Evolutionary conservation across 2,329 filamentous ascomycete species (phyloP).

Genomic region (Monosporascus sp.): DNA sequence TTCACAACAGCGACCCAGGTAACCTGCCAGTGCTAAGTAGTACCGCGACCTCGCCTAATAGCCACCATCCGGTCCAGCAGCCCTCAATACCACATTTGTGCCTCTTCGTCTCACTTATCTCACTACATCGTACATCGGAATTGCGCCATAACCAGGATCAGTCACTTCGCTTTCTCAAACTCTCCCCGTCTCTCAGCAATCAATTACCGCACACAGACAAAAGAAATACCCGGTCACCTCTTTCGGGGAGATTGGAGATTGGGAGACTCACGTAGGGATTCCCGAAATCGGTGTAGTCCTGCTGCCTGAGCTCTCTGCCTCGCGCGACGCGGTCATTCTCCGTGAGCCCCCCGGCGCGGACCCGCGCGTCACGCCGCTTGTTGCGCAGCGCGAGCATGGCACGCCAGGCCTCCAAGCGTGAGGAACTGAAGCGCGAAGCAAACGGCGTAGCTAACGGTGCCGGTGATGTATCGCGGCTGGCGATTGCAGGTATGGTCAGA

Average conservation of each 20-base stretch:
- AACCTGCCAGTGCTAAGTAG: no score
- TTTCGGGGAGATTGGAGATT: background rate
- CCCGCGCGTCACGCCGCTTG: conserved; percentile 23
- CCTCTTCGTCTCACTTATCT: no score
- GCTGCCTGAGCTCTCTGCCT: conserved; percentile 30
- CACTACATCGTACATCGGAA: conserved; percentile 23
- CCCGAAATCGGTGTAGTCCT: conserved; percentile 32
- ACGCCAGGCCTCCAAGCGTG: conserved; percentile 33
- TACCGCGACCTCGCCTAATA: no score
- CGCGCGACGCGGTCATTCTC: conserved; percentile 28
- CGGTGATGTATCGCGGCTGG: conserved; percentile 37
- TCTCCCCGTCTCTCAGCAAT: background rate
- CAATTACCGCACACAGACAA: background rate
- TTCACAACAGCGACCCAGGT: background rate
- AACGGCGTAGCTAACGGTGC: conserved; percentile 33
- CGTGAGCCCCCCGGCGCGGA: conserved; percentile 25
- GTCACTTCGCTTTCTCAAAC: background rate
- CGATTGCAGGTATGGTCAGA: no score
- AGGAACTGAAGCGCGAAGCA: conserved; percentile 34
- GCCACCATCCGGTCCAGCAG: no score
- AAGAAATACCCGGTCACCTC: background rate
- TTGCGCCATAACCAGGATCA: conserved; percentile 5
- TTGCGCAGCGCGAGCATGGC: conserved; percentile 36
- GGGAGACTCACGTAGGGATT: conserved; percentile 30
- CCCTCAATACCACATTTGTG: no score